Base-by-base conservation (phyloP, 2,329 filamentous ascomycete species). In the Fusarium xyrophilum region DNA sequence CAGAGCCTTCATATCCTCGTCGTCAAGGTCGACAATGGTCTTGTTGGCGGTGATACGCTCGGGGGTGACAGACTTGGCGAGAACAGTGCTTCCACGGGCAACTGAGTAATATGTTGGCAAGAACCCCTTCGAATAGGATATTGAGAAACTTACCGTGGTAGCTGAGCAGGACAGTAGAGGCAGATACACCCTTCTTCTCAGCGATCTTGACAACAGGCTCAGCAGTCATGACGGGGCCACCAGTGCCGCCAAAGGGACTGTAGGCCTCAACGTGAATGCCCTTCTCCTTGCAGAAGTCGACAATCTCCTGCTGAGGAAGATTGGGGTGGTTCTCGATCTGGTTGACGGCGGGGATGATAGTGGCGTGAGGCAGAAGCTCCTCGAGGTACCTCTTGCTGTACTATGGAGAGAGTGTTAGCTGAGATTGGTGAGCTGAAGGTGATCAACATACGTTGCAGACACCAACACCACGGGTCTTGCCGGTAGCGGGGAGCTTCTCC, bases 241-340 rank as follows among this genome's bases (percentile, higher is more conserved):
- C 87, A 7, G 89, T 87, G 80, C 85, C 87, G 38, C 88, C 88
- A 1, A 90, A 81, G n/a, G 87, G 88, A 71, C 84, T 87, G 82
- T 93, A 93, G 19, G 91, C 90, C 69, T 92, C 89, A 75, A 93
- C 80, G 73, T 91, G 85, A 64, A 93, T 92, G 59, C 86, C 87
- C 78, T 91, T 89, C 61, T 83, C 81, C 62, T 85, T 85, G 83
- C 89, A 92, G 72, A 88, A 85, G 67, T 91, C 86, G 63, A 91
- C 86, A 63, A 93, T 87, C 65, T 92, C 88, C 71, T 91, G 85
- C 80, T 93, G 90, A 3, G 89, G 90, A 14, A 91, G 85, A 10
- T 84, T 84, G 17, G 90, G 90, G 81, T 91, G 88, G 82, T 91
- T 91, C 79, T 92, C 90, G 74, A 91, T 91, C 81, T 92, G 89